Evolutionary conservation across 257 asterid genomes (phyloP), one percentile per base, ranked within the genome.

Genomic region (Solanum ossicruentum): DNA sequence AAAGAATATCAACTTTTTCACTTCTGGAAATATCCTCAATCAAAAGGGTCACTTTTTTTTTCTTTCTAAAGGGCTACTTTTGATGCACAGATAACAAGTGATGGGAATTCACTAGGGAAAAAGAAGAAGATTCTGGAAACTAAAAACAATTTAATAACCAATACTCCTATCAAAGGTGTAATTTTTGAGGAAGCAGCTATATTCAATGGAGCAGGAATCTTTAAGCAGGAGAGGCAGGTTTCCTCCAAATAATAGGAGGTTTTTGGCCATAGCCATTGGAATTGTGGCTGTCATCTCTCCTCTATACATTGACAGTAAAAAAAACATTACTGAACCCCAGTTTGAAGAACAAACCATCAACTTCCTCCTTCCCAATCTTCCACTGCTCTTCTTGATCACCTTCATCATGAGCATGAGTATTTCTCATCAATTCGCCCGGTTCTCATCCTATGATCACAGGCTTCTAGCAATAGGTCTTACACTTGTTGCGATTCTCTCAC

Each of bases 231-330:
- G 86, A 28, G 75, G 45, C 47, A 77, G 9, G 15, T 77, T 51
- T 80, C 86, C 89, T 78, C 75, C 91, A 56, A 91, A 86, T 73
- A 92, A 92, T 55, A 87, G 83, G 86, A 86, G 85, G 88, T 84
- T 91, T 67, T 75, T 92, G 41, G 95, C 90, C 81, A 88, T 91
- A 82, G 91, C 86, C 10, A 82, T 92, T 8, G 89, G 90, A 13
- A 66, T 91, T 87, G 85, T 91, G 10, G 95, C 94, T 16, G 39
- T 88, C 6, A 84, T 91, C 55, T 92, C 94, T 39, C 95, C 95
- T 32, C 91, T 92, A 43, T 92, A 90, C 87, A 85, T 91, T 12
- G 91, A 92, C 71, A 86, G 92, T 57, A 63, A 81, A 56, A 83
- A 82, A 41, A 66, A 88, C 17, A 23, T 18, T 17, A 84, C 84